These are phyloP conservation scores for Brassica nigra DNA, from an alignment of 345 rosid species.

Conservation along the genomic window DNA sequence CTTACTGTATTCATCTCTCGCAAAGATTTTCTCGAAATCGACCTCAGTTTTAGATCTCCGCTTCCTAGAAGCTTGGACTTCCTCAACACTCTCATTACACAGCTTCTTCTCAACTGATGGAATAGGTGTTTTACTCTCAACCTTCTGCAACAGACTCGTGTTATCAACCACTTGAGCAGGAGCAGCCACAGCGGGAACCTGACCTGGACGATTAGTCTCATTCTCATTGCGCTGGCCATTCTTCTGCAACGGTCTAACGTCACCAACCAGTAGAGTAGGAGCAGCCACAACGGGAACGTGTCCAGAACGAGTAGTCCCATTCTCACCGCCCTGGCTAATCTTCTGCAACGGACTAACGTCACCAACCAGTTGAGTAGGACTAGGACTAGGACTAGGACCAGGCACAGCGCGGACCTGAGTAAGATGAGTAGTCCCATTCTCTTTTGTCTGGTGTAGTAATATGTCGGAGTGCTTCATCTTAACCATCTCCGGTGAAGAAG, in stretches of 20 bases:
- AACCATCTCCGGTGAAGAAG: constrained; percentile 46
- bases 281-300: constrained; percentile 41
- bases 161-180: constrained; percentile 19
- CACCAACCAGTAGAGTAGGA: constrained; percentile 24
- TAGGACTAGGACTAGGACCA: not conserved
- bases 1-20: constrained; percentile 34
- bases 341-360: constrained; percentile 12
- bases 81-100: constrained; percentile 29
- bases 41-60: constrained; percentile 36
- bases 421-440: constrained; percentile 47
- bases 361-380: constrained; percentile 23
- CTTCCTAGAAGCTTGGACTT: constrained; percentile 35
- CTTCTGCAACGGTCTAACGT: constrained; percentile 11
- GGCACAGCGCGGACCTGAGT: constrained; percentile 46
- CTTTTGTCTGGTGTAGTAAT: constrained; percentile 47
- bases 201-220: constrained; percentile 47
- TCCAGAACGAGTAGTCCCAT: constrained; percentile 43
- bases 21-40: constrained; percentile 15
- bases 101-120: constrained; percentile 39
- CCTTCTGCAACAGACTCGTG: constrained; percentile 8
- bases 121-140: constrained; percentile 33
- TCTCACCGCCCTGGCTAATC: constrained; percentile 42
- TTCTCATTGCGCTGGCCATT: constrained; percentile 40
- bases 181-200: constrained; percentile 39
- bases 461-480: constrained; percentile 58